These are phyloP conservation scores for Sporothrix pallida DNA, from an alignment of 2,329 filamentous ascomycete genomes.

Conservation along the genomic window DNA sequence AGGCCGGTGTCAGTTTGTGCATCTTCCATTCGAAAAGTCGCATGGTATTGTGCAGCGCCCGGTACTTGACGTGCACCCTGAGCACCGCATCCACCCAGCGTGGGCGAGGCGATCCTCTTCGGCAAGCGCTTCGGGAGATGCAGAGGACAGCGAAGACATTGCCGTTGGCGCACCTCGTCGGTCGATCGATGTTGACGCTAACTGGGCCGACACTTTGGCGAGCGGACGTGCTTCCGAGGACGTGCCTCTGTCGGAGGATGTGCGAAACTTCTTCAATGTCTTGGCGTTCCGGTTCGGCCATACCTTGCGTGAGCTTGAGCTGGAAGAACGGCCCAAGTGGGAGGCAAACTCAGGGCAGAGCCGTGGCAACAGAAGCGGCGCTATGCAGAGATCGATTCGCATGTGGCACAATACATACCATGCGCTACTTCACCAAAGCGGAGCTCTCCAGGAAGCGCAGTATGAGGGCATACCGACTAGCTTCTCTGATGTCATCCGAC, in stretches of 20 bases:
- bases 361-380: neutral
- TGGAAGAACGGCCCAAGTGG: slow-evolving; percentile 25
- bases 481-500: slow-evolving; percentile 44
- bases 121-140: neutral
- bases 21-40: slow-evolving; percentile 33
- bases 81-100: slow-evolving; percentile 39
- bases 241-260: slow-evolving; percentile 25
- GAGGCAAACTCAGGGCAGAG: slow-evolving; percentile 1
- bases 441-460: neutral
- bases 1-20: slow-evolving; percentile 37
- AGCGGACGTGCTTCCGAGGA: slow-evolving; percentile 16
- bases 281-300: slow-evolving; percentile 43
- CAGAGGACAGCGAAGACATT: slow-evolving; percentile 32
- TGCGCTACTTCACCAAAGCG: neutral
- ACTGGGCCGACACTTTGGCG: slow-evolving; percentile 35
- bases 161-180: slow-evolving; percentile 37
- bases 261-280: slow-evolving; percentile 41
- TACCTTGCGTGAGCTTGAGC: slow-evolving; percentile 40
- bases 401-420: slow-evolving; percentile 33
- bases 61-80: slow-evolving; percentile 42
- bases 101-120: slow-evolving; percentile 11
- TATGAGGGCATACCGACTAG: slow-evolving; percentile 33
- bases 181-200: slow-evolving; percentile 31
- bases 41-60: slow-evolving; percentile 42
- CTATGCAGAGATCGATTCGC: slow-evolving; percentile 16